phyloP scores from a whole-genome alignment of 163 green algal genomes.

The Botryococcus braunii region DNA sequence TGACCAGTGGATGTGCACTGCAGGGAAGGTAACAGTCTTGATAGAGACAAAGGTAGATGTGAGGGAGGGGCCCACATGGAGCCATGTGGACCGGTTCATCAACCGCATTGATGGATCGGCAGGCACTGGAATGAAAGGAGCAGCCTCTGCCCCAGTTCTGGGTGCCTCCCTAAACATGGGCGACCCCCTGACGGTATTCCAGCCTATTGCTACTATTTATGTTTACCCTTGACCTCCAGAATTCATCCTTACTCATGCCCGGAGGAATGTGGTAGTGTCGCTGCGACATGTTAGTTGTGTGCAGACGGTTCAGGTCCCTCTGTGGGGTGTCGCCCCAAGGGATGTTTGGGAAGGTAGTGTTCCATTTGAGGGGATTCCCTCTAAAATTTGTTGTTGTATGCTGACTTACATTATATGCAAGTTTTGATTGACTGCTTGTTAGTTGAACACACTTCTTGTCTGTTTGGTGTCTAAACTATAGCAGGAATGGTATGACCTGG shows the following conservation, averaged over 20 bases:
- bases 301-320: neutral
- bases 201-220: neutral
- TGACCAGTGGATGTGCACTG: slow-evolving; percentile 4
- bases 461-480: no score
- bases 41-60: slow-evolving; percentile 52
- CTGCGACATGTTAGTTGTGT: neutral
- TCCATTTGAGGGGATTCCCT: no score
- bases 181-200: neutral
- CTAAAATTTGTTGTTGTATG: no score
- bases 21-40: slow-evolving; percentile 37
- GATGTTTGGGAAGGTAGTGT: no score
- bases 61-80: slow-evolving; percentile 32
- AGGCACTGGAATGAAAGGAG: neutral
- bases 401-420: no score
- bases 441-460: no score
- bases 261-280: neutral
- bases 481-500: no score
- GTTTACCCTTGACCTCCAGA: neutral
- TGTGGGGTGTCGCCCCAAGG: no score
- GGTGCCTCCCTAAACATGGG: neutral
- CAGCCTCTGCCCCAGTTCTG: neutral
- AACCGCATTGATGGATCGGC: slow-evolving; percentile 22
- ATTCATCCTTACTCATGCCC: neutral
- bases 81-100: slow-evolving; percentile 36
- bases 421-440: no score